phyloP scores from a whole-genome alignment of 805 yeast genomes.

The Ogataea kodamae region DNA sequence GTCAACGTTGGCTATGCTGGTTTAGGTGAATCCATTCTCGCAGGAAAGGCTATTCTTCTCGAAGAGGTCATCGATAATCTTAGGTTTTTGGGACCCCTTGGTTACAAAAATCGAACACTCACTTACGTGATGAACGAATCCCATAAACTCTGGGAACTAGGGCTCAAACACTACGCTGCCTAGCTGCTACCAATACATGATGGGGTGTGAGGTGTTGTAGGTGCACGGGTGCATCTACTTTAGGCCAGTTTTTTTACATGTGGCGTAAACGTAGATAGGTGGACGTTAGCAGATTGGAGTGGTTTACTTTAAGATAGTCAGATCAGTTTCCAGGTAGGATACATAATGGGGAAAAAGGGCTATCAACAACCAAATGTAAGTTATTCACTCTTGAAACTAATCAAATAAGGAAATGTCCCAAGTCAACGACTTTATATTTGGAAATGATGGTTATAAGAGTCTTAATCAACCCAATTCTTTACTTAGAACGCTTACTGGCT shows the following conservation, averaged over 20 bases:
- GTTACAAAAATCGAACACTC: slow-evolving; percentile 55
- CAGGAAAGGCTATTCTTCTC: slow-evolving; percentile 78
- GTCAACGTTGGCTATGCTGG: slow-evolving; percentile 73
- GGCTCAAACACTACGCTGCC: slow-evolving; percentile 20
- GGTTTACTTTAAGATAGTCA: background rate
- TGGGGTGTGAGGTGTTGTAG: background rate
- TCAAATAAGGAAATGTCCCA: slow-evolving; percentile 27
- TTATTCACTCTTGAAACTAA: slow-evolving; percentile 2
- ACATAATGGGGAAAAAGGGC: slow-evolving; percentile 31
- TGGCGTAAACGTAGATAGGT: slow-evolving; percentile 11
- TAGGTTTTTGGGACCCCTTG: slow-evolving; percentile 48
- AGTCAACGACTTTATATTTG: slow-evolving; percentile 30
- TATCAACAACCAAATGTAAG: slow-evolving; percentile 34
- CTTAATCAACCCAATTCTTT: slow-evolving; percentile 23
- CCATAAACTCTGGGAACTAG: slow-evolving; percentile 64
- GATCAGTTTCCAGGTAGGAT: background rate
- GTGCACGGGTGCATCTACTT: slow-evolving; percentile 6
- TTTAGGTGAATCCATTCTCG: slow-evolving; percentile 59
- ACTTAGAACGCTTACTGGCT: slow-evolving; percentile 25
- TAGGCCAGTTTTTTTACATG: slow-evolving; percentile 5
- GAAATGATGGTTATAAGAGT: slow-evolving; percentile 20
- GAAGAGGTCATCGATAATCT: slow-evolving; percentile 80
- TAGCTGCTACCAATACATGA: no score
- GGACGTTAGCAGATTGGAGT: slow-evolving; percentile 4
- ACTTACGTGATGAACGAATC: slow-evolving; percentile 71